These are phyloP conservation scores for Podaxis sp. DNA, from an alignment of 768 basidiomycete genomes.

Conservation along the genomic window DNA sequence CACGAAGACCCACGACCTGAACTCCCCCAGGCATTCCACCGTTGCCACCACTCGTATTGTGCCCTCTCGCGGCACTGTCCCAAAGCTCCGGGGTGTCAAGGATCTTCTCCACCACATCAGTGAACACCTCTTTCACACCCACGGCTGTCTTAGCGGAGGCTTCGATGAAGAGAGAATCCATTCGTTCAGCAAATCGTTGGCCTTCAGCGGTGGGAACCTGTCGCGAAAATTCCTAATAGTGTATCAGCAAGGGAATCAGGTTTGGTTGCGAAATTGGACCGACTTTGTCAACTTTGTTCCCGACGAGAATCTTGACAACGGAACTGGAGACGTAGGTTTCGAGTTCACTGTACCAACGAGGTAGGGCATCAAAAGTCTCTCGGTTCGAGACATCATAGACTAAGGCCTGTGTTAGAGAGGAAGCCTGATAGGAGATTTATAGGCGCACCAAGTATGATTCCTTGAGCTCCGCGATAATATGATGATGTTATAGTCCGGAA, in stretches of 20 bases:
- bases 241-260: neutral
- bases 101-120: constrained; percentile 78
- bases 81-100: constrained; percentile 83
- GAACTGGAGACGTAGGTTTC: constrained; percentile 88
- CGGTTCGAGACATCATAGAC: constrained; percentile 96
- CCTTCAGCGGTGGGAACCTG: constrained; percentile 83
- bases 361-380: constrained; percentile 92
- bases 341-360: constrained; percentile 89
- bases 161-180: constrained; percentile 87
- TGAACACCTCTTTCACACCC: constrained; percentile 73
- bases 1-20: constrained; percentile 39
- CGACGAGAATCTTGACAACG: constrained; percentile 93
- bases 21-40: constrained; percentile 54
- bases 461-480: constrained; percentile 90
- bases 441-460: constrained; percentile 67
- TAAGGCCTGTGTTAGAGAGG: constrained; percentile 25
- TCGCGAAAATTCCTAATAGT: constrained; percentile 78
- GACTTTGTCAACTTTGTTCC: constrained; percentile 89
- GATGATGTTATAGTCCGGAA: constrained; percentile 94
- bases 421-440: neutral
- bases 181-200: constrained; percentile 74
- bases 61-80: constrained; percentile 38
- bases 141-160: constrained; percentile 90
- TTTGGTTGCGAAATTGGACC: neutral
- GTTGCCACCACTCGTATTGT: constrained; percentile 38